These are phyloP conservation scores for Colletotrichum liaoningense DNA, from an alignment of 2,329 filamentous ascomycete genomes.

Conservation along the genomic window DNA sequence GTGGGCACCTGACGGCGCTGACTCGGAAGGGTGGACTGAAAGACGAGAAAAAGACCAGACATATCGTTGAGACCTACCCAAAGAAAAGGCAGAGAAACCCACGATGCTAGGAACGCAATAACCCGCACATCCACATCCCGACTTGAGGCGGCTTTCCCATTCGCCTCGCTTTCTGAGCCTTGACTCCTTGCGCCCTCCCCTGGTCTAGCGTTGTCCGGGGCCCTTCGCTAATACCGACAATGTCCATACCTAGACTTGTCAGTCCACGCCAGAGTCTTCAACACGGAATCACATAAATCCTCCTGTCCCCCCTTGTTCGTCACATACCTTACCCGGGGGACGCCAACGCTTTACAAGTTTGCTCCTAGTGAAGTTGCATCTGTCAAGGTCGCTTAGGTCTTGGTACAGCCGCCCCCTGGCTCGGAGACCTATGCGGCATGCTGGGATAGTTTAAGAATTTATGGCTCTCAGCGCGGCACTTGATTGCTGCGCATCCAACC, in stretches of 20 bases:
- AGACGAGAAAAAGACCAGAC: background rate
- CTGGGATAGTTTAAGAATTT: background rate
- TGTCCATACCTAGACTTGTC: background rate
- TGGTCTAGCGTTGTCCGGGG: background rate
- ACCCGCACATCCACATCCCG: background rate
- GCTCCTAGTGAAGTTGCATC: no score
- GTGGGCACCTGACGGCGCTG: slow-evolving; percentile 1
- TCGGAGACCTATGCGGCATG: no score
- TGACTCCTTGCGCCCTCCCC: background rate
- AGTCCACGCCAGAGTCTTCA: background rate
- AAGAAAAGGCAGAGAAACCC: background rate
- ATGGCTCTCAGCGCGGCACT: background rate
- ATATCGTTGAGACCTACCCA: background rate
- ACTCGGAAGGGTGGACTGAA: background rate
- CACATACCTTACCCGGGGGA: background rate
- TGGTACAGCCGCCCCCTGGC: no score
- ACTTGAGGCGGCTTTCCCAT: background rate
- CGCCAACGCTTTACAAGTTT: no score
- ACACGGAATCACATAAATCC: background rate
- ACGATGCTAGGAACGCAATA: background rate
- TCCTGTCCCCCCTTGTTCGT: background rate
- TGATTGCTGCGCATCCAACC: background rate
- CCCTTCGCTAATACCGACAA: background rate
- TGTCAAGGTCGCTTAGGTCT: no score
- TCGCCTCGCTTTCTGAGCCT: background rate